phyloP scores from a whole-genome alignment of 495 filamentous ascomycete genomes.

The Annulohypoxylon moriforme region DNA sequence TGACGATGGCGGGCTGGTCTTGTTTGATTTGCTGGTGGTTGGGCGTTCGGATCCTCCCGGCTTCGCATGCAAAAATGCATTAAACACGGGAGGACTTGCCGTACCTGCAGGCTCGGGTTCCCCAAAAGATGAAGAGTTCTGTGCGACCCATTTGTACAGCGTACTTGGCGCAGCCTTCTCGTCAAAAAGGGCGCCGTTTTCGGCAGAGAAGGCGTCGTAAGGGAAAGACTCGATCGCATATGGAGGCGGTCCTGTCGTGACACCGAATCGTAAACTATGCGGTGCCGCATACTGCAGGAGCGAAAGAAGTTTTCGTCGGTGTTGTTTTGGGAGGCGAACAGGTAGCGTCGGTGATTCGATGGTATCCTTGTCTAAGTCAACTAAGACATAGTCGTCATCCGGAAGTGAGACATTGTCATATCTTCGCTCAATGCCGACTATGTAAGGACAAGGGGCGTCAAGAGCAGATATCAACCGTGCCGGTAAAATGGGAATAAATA shows the following conservation, averaged over 20 bases:
- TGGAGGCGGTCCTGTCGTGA: slow-evolving; percentile 86
- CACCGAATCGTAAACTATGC: slow-evolving; percentile 87
- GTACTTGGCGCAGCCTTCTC: slow-evolving; percentile 74
- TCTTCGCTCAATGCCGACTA: slow-evolving; percentile 91
- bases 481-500: slow-evolving; percentile 92
- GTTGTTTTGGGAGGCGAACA: slow-evolving; percentile 82
- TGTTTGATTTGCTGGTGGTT: slow-evolving; percentile 80
- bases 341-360: slow-evolving; percentile 84
- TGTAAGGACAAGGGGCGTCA: slow-evolving; percentile 96
- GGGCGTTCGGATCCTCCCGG: slow-evolving; percentile 79
- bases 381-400: slow-evolving; percentile 95
- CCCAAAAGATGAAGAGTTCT: slow-evolving; percentile 89
- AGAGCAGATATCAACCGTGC: slow-evolving; percentile 87
- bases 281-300: slow-evolving; percentile 90
- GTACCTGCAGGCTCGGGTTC: slow-evolving; percentile 66
- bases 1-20: slow-evolving; percentile 84
- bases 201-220: slow-evolving; percentile 86
- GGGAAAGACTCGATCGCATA: slow-evolving; percentile 95
- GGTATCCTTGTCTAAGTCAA: slow-evolving; percentile 89
- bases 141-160: slow-evolving; percentile 83
- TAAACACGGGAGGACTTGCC: slow-evolving; percentile 72
- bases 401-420: slow-evolving; percentile 93
- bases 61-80: slow-evolving; percentile 86
- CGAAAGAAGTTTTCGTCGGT: slow-evolving; percentile 87
- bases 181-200: slow-evolving; percentile 82